Conservation (phyloP, 176 grass and related monocot species). For the Panicum miliaceum region DNA sequence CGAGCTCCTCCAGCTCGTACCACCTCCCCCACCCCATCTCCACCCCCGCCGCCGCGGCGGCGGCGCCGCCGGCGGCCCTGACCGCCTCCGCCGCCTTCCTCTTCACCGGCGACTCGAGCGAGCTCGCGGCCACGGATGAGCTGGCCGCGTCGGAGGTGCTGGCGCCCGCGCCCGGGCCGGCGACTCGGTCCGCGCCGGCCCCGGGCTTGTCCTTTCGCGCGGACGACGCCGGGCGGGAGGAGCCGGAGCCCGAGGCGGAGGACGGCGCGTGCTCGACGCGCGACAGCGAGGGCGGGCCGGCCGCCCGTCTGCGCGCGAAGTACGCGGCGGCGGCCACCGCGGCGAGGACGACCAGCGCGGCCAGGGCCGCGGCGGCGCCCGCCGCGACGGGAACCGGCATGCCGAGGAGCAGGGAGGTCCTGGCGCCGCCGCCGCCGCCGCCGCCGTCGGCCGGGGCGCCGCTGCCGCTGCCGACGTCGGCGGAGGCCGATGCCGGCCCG, state of each 20-base stretch:
- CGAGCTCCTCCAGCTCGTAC: slow-evolving; percentile 84
- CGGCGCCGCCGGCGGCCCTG: slow-evolving; percentile 13
- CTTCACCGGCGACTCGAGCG: slow-evolving; percentile 44
- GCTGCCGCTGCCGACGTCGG: not conserved
- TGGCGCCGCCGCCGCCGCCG: not conserved
- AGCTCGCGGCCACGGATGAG: slow-evolving; percentile 51
- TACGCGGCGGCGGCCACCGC: slow-evolving; percentile 25
- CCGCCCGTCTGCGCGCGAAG: slow-evolving; percentile 35
- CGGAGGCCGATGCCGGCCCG: slow-evolving; percentile 25
- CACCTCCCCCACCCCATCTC: slow-evolving; percentile 95
- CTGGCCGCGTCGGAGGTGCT: slow-evolving; percentile 46
- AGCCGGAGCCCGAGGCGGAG: slow-evolving; percentile 22
- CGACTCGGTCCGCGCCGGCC: not conserved
- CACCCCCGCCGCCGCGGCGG: slow-evolving; percentile 45
- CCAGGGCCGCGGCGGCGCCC: slow-evolving; percentile 13
- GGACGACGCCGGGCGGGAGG: slow-evolving; percentile 54
- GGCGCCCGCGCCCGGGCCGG: not conserved
- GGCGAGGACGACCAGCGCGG: slow-evolving; percentile 50
- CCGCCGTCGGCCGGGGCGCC: not conserved
- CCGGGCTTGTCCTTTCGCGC: slow-evolving; percentile 46
- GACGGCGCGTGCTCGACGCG: slow-evolving; percentile 62
- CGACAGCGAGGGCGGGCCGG: slow-evolving; percentile 24
- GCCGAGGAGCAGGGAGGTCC: slow-evolving; percentile 29
- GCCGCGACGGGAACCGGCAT: slow-evolving; percentile 31
- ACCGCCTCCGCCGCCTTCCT: slow-evolving; percentile 18